These are phyloP conservation scores for Myrica gale DNA, from an alignment of 306 rosid genomes.

Conservation along the genomic window DNA sequence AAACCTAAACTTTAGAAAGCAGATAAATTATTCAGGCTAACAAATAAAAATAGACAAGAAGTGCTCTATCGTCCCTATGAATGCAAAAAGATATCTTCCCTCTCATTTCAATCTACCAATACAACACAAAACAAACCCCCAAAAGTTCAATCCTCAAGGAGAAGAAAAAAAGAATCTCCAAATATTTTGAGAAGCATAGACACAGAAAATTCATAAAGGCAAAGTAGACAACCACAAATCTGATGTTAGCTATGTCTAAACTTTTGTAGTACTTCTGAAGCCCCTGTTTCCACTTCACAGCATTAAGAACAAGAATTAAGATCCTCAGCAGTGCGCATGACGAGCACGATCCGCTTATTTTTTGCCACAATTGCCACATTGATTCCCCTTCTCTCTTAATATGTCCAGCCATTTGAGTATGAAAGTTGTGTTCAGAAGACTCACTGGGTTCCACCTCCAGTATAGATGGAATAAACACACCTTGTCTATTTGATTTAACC, in stretches of 20 bases:
- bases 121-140: no score
- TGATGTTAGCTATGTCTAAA: not conserved
- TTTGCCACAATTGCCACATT: not conserved
- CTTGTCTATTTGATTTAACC: not conserved
- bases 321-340: not conserved
- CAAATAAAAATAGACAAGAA: conserved; percentile 4
- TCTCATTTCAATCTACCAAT: no score
- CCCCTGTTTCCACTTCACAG: not conserved
- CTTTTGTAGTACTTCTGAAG: not conserved
- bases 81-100: not conserved
- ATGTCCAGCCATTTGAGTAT: not conserved
- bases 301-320: not conserved
- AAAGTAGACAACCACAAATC: conserved; percentile 1
- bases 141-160: no score
- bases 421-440: not conserved
- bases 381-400: not conserved
- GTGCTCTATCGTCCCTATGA: not conserved
- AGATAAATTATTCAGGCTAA: not conserved
- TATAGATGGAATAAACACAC: not conserved
- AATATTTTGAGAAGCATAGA: no score
- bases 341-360: no score
- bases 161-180: no score
- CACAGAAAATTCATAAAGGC: not conserved
- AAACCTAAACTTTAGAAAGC: not conserved
- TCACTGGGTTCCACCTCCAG: not conserved